Conservation (phyloP, 768 basidiomycete species). For the Kwoniella heveanensis region DNA sequence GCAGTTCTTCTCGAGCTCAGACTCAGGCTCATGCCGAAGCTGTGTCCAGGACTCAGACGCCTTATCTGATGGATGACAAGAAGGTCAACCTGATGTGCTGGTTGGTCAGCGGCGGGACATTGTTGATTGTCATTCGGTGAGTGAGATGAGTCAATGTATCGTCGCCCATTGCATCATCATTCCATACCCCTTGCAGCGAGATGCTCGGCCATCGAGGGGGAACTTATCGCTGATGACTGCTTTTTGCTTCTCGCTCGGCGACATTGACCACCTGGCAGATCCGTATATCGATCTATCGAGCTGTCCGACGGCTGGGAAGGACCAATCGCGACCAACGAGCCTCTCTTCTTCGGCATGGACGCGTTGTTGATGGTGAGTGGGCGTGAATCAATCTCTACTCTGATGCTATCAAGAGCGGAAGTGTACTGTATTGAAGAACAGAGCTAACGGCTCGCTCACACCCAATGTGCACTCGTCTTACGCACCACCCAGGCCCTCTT, state of each 20-base stretch:
- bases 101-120: slow-evolving; percentile 35
- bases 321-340: slow-evolving; percentile 60
- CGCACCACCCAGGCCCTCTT: slow-evolving; percentile 18
- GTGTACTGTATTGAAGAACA: too few relatives aligned
- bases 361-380: slow-evolving; percentile 47
- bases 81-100: slow-evolving; percentile 14
- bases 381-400: too few relatives aligned
- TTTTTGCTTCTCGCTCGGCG: too few relatives aligned
- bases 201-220: too few relatives aligned
- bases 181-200: too few relatives aligned
- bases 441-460: too few relatives aligned
- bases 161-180: too few relatives aligned
- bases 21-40: not conserved
- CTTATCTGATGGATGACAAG: not conserved
- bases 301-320: slow-evolving; percentile 61
- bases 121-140: slow-evolving; percentile 61
- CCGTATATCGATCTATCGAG: slow-evolving; percentile 63
- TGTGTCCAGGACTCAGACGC: not conserved
- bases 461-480: too few relatives aligned
- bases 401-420: too few relatives aligned
- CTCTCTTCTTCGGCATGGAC: slow-evolving; percentile 46
- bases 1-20: not conserved
- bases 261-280: slow-evolving; percentile 29
- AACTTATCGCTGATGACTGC: too few relatives aligned
- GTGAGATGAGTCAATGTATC: too few relatives aligned